These are phyloP conservation scores for Pythium myriotylum DNA, from an alignment of 352 stramenopile genomes.

Conservation along the genomic window DNA sequence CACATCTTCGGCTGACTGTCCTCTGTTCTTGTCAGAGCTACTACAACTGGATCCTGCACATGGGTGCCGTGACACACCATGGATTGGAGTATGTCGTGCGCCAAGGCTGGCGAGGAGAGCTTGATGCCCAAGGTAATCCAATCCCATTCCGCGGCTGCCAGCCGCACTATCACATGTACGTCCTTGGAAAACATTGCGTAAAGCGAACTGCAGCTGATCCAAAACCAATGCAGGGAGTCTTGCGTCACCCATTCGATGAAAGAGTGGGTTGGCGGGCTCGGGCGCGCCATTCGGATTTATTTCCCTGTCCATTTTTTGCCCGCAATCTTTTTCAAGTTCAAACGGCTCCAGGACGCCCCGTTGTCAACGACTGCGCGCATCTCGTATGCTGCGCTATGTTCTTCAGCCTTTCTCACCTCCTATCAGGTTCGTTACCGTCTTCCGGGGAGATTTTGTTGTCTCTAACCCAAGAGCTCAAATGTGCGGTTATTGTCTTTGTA, in stretches of 20 bases:
- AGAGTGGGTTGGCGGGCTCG: conserved; percentile 72
- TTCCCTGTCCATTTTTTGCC: conserved; percentile 80
- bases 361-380: conserved; percentile 50
- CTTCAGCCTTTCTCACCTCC: conserved; percentile 80
- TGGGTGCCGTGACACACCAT: conserved; percentile 72
- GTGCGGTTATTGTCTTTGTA: conserved; percentile 21
- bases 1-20: not conserved
- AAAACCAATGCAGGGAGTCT: conserved; percentile 53
- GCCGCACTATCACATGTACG: conserved; percentile 86
- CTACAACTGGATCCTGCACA: conserved; percentile 84
- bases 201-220: not conserved
- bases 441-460: not conserved
- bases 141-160: conserved; percentile 76
- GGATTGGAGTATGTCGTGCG: conserved; percentile 73
- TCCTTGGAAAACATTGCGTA: not conserved
- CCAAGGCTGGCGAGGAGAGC: conserved; percentile 51
- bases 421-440: conserved; percentile 60
- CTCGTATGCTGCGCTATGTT: conserved; percentile 72
- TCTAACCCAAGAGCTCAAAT: not conserved
- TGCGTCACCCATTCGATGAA: conserved; percentile 77
- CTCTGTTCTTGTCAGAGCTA: conserved; percentile 50
- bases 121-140: conserved; percentile 37
- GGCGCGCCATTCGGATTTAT: conserved; percentile 79
- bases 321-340: conserved; percentile 74
- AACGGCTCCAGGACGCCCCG: conserved; percentile 53